Evolutionary conservation across 805 yeast genomes (phyloP), one percentile per base, ranked within the genome.

Genomic region (Lachancea sp.): DNA sequence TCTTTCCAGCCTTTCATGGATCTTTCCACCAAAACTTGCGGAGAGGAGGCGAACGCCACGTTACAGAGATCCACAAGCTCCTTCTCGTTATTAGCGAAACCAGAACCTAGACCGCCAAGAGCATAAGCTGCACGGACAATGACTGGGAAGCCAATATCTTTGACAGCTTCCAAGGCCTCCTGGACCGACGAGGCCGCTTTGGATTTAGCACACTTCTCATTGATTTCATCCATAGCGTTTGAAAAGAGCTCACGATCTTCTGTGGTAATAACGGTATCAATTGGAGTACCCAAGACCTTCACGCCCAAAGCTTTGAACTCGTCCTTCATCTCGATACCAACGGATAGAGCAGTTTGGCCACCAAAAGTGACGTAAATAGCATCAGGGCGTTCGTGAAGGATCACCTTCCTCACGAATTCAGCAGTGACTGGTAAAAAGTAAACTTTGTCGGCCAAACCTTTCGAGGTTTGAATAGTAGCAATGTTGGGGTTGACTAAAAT

Each of bases 1-100:
- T 91, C 99, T 68, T 91, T 91, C 99, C 99, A 91, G 53, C 99
- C 99, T 73, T 93, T 93, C 95, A 91, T 86, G 38, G 96, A 88
- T 65, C 82, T 81, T 74, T 91, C 99, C 51, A 91, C 93, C 53
- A 91, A 75, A 46, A 91, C 95, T 72, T 91, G 99, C 11, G 99
- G 97, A 46, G 96, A 84, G 25, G 95, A 79, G 42, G 98, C 96
- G 66, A 91, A 89, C 0, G 98, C 96, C 64, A 85, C 82, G 62
- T 80, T 79, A 73, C 96, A 89, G 55, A 91, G 75, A 37, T 79
- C 90, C 47, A 83, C 75, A 60, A 91, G 77, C 71, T 91, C 90
- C 52, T 76, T 68, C 62, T 86, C 88, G 64, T 88, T 85, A 55
- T 86, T 85, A 47, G 98, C 98, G 65, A 91, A 91, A 57, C 99